Conservation (phyloP, 164 flowering plant genomes). For the Taxillus chinensis region DNA sequence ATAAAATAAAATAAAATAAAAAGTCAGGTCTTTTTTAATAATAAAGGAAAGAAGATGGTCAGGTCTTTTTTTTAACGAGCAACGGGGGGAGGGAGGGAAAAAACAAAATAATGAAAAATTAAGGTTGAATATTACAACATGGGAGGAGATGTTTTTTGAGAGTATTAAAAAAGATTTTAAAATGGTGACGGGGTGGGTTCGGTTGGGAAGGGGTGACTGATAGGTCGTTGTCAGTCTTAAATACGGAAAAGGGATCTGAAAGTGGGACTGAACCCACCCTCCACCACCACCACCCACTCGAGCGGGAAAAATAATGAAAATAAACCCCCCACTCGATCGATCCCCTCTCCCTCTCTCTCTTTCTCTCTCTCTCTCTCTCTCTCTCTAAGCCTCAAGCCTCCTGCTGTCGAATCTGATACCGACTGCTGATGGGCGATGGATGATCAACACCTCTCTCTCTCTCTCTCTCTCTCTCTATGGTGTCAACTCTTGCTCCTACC, state of each 20-base stretch:
- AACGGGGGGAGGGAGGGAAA: too few relatives aligned
- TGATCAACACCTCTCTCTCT: not conserved
- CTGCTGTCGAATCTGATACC: not conserved
- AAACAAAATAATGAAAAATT: too few relatives aligned
- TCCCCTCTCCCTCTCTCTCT: conserved; percentile 2
- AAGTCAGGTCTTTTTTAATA: too few relatives aligned
- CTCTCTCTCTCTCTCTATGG: conserved; percentile 5
- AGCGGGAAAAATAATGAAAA: conserved; percentile 21
- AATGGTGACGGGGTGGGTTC: too few relatives aligned
- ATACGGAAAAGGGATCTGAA: conserved; percentile 12
- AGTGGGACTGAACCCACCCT: not conserved
- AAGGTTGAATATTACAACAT: too few relatives aligned
- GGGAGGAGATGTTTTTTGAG: too few relatives aligned
- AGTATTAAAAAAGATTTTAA: too few relatives aligned
- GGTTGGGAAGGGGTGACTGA: conserved; percentile 11
- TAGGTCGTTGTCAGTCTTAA: conserved; percentile 42
- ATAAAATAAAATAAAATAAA: too few relatives aligned
- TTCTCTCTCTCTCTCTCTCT: conserved; percentile 7
- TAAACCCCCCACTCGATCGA: not conserved
- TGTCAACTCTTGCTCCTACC: not conserved
- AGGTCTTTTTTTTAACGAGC: too few relatives aligned
- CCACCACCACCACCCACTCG: not conserved
- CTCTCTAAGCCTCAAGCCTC: not conserved
- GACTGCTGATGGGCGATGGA: not conserved
- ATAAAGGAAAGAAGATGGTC: too few relatives aligned